phyloP scores from a whole-genome alignment of 23 red algal species.

The Agarophyton chilense region DNA sequence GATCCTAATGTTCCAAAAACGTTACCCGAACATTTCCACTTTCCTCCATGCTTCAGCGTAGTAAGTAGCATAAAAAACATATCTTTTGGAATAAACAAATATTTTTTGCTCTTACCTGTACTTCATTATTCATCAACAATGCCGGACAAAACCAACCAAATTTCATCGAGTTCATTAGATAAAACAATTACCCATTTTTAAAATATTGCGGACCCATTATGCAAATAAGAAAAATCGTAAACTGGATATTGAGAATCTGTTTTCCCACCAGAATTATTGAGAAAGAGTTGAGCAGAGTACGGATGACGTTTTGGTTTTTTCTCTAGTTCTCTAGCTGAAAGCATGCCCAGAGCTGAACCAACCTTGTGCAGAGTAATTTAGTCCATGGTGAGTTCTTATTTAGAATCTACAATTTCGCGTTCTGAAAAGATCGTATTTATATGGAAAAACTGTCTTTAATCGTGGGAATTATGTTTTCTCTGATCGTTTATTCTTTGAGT shows the following conservation, averaged over 20 bases:
- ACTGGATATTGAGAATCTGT: not conserved
- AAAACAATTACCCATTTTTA: not conserved
- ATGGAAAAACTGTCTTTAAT: no score
- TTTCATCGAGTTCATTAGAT: not conserved
- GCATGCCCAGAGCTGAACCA: no score
- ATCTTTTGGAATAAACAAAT: not conserved
- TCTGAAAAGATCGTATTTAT: no score
- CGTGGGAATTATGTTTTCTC: no score
- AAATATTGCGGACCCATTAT: not conserved
- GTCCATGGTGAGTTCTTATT: no score
- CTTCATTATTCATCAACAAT: not conserved
- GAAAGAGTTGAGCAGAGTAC: no score
- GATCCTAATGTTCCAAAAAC: not conserved
- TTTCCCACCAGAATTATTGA: not conserved
- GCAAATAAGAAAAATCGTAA: not conserved
- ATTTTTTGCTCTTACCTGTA: not conserved
- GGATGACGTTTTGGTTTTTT: no score
- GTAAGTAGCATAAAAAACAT: slow-evolving; percentile 22
- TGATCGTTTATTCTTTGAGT: no score
- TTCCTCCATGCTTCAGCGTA: slow-evolving; percentile 13
- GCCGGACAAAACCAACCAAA: not conserved
- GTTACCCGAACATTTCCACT: not conserved
- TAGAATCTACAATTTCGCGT: no score
- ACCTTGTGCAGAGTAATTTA: no score
- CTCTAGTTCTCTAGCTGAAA: no score